phyloP scores from a whole-genome alignment of 2,329 filamentous ascomycete genomes.

The Graphium sp. region DNA sequence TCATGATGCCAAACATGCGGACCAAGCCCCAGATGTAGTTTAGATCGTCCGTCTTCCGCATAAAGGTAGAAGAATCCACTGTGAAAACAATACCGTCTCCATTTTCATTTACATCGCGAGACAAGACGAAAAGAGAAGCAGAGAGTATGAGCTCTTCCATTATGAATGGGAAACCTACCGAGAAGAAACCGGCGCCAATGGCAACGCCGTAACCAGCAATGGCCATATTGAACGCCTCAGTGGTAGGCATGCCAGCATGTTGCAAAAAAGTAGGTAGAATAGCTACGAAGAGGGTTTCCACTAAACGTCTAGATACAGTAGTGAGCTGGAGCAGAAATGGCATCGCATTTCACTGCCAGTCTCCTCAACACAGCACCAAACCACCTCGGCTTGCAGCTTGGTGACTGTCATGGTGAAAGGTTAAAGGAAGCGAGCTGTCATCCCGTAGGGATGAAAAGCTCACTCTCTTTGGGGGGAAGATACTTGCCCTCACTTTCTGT shows the following conservation, averaged over 20 bases:
- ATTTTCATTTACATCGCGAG: too few species aligned
- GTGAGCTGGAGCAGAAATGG: too few species aligned
- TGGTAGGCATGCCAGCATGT: constrained; percentile 12
- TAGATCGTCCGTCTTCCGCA: constrained; percentile 6
- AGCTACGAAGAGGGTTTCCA: constrained; percentile 12
- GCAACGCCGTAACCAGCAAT: constrained; percentile 17
- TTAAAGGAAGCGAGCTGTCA: too few species aligned
- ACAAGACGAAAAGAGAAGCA: background rate
- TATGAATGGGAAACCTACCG: constrained; percentile 1
- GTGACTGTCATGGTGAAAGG: too few species aligned
- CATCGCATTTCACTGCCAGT: too few species aligned
- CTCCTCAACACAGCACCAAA: too few species aligned
- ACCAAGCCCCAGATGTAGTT: constrained; percentile 5
- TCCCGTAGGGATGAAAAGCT: too few species aligned
- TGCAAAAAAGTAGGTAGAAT: constrained; percentile 12
- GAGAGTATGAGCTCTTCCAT: background rate
- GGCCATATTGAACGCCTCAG: constrained; percentile 11
- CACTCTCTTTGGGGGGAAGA: too few species aligned
- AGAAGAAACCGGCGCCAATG: constrained; percentile 15
- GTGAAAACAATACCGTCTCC: background rate
- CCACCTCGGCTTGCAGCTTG: too few species aligned
- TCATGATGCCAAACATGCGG: constrained; percentile 4
- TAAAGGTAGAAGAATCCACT: constrained; percentile 5
- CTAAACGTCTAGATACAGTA: constrained; percentile 16
- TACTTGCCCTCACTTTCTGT: too few species aligned